Evolutionary conservation across 805 yeast genomes (phyloP).

Genomic region (Tetrapisispora arboricola): DNA sequence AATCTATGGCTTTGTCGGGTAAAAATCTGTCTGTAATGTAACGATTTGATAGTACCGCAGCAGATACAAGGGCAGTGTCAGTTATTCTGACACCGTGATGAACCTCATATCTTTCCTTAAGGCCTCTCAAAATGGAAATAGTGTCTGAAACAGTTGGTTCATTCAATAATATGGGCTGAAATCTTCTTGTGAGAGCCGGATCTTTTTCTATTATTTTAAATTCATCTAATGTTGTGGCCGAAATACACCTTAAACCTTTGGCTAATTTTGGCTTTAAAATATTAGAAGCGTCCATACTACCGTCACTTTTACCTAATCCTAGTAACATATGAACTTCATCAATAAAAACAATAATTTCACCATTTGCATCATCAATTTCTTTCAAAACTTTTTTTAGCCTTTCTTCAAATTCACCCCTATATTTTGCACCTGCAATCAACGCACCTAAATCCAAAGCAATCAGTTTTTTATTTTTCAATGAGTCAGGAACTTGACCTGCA

Average conservation of each 20-base stretch:
- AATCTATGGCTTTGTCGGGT: constrained; percentile 95
- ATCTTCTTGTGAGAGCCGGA: constrained; percentile 89
- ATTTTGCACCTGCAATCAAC: constrained; percentile 89
- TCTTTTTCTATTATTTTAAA: constrained; percentile 93
- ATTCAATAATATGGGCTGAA: constrained; percentile 74
- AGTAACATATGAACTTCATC: constrained; percentile 85
- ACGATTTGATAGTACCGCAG: constrained; percentile 81
- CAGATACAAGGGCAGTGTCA: constrained; percentile 87
- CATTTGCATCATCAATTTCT: constrained; percentile 72
- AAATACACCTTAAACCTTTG: constrained; percentile 88
- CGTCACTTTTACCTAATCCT: constrained; percentile 90
- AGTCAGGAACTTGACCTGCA: constrained; percentile 88
- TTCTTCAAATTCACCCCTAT: constrained; percentile 92
- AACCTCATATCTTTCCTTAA: constrained; percentile 89
- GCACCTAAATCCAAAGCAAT: constrained; percentile 82
- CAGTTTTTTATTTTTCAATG: constrained; percentile 77
- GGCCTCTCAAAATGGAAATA: constrained; percentile 82
- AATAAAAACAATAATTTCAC: constrained; percentile 69
- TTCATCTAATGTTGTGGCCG: constrained; percentile 94
- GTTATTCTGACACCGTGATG: constrained; percentile 95
- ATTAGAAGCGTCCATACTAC: constrained; percentile 92
- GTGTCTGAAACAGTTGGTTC: constrained; percentile 91
- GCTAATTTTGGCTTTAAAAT: constrained; percentile 89
- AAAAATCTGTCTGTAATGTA: constrained; percentile 84
- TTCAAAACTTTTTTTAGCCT: constrained; percentile 70